phyloP scores from a whole-genome alignment of 2,329 filamentous ascomycete genomes.

The Colletotrichum sp. region DNA sequence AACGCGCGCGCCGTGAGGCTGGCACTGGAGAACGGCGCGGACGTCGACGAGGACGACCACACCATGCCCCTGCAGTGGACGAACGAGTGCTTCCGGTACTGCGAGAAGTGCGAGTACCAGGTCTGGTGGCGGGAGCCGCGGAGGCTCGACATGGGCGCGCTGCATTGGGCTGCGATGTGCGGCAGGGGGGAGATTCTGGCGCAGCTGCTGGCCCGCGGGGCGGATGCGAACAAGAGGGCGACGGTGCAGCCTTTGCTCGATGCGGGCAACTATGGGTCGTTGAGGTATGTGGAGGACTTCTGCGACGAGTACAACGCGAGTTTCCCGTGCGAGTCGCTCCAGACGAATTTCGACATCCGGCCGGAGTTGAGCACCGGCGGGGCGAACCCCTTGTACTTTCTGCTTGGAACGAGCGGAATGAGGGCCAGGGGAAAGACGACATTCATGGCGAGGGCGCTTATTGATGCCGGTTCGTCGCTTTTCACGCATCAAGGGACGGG shows the following conservation, averaged over 20 bases:
- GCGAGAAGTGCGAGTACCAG: constrained; percentile 15
- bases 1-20: constrained; percentile 19
- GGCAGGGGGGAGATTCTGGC: not conserved
- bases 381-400: constrained; percentile 12
- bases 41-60: constrained; percentile 33
- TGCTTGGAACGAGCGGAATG: constrained; percentile 1
- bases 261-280: constrained; percentile 4
- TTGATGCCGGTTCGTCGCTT: not conserved
- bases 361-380: not conserved
- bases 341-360: not conserved
- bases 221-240: constrained; percentile 2
- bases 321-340: constrained; percentile 11
- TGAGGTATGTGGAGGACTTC: constrained; percentile 8
- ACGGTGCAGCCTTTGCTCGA: constrained; percentile 2
- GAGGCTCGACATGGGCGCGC: constrained; percentile 8
- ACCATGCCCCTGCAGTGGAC: constrained; percentile 20
- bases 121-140: constrained; percentile 17
- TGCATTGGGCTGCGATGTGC: constrained; percentile 17
- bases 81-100: constrained; percentile 15
- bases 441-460: not conserved
- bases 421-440: not conserved
- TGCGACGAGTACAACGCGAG: constrained; percentile 17
- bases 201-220: not conserved
- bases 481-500: not conserved
- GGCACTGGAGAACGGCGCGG: constrained; percentile 36